These are phyloP conservation scores for Diaporthe ampelina DNA, from an alignment of 2,329 filamentous ascomycete genomes.

Conservation along the genomic window DNA sequence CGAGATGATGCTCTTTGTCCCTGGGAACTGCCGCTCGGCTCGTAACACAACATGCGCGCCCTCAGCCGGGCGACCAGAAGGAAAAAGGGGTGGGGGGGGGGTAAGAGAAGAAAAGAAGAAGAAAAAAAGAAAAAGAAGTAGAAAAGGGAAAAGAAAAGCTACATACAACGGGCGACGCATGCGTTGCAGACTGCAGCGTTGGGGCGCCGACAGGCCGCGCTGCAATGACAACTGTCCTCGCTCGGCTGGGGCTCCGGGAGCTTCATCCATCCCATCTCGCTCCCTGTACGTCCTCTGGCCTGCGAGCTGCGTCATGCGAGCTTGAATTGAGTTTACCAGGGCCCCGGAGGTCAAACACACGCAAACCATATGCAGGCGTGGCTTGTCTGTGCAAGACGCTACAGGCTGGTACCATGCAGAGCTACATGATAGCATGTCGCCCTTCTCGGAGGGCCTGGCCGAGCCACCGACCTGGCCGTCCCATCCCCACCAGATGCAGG, in stretches of 20 bases:
- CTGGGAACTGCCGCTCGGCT: slow-evolving; percentile 8
- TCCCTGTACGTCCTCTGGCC: not conserved
- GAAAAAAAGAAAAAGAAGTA: not conserved
- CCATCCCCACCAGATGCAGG: not conserved
- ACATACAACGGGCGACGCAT: slow-evolving; percentile 22
- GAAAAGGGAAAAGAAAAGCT: not conserved
- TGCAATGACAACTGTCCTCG: slow-evolving; percentile 29
- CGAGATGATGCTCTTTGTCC: not conserved
- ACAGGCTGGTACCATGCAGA: not conserved
- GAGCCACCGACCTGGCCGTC: not conserved
- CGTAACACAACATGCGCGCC: not conserved
- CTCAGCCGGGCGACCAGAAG: not conserved
- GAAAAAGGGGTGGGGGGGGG: no score
- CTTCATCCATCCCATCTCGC: not conserved
- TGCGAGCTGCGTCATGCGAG: slow-evolving; percentile 31
- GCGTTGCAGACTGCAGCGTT: not conserved
- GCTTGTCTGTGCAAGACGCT: slow-evolving; percentile 11
- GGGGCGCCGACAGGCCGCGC: not conserved
- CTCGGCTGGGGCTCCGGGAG: slow-evolving; percentile 18
- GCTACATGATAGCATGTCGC: not conserved
- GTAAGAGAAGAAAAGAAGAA: not conserved
- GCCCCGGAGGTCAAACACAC: slow-evolving; percentile 18
- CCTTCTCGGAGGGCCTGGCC: slow-evolving; percentile 20
- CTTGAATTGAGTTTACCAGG: slow-evolving; percentile 32
- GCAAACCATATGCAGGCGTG: slow-evolving; percentile 2